Evolutionary conservation across 257 asterid species (phyloP).

Genomic region (Jaltomata sinuosa): DNA sequence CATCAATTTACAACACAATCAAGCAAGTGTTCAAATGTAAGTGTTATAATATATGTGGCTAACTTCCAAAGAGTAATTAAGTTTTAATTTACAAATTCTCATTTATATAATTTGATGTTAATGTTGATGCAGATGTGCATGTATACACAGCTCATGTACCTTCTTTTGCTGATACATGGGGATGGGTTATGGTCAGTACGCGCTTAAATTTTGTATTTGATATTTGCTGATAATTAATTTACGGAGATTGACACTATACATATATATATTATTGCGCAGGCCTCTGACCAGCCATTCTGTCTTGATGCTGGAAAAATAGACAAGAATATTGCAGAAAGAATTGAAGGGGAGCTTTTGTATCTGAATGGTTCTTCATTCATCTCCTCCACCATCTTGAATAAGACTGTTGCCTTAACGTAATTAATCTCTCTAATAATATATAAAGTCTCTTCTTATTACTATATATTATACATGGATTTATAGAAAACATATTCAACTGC

Average conservation of each 20-base stretch:
- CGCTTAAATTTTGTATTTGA: too few species aligned
- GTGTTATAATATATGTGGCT: slow-evolving; percentile 2
- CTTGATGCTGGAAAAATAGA: slow-evolving; percentile 70
- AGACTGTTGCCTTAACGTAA: slow-evolving; percentile 80
- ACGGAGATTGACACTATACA: background rate
- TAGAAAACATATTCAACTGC: too few species aligned
- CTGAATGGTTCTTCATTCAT: slow-evolving; percentile 78
- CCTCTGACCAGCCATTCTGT: slow-evolving; percentile 77
- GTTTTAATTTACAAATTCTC: background rate
- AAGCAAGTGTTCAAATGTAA: slow-evolving; percentile 87
- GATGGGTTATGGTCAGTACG: slow-evolving; percentile 74
- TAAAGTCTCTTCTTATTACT: too few species aligned
- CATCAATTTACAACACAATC: slow-evolving; percentile 80
- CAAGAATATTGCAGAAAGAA: slow-evolving; percentile 70
- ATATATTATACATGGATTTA: too few species aligned
- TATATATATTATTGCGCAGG: slow-evolving; percentile 32
- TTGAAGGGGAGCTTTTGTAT: slow-evolving; percentile 74
- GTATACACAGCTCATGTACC: slow-evolving; percentile 96
- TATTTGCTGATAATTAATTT: too few species aligned
- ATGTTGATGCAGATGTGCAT: slow-evolving; percentile 51
- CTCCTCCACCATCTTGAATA: slow-evolving; percentile 79
- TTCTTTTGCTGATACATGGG: slow-evolving; percentile 96
- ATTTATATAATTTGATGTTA: background rate
- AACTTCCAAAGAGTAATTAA: background rate
- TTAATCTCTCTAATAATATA: background rate